Evolutionary conservation across 495 filamentous ascomycete species (phyloP), one percentile per base, ranked within the genome.

Genomic region (Neurospora sp.): DNA sequence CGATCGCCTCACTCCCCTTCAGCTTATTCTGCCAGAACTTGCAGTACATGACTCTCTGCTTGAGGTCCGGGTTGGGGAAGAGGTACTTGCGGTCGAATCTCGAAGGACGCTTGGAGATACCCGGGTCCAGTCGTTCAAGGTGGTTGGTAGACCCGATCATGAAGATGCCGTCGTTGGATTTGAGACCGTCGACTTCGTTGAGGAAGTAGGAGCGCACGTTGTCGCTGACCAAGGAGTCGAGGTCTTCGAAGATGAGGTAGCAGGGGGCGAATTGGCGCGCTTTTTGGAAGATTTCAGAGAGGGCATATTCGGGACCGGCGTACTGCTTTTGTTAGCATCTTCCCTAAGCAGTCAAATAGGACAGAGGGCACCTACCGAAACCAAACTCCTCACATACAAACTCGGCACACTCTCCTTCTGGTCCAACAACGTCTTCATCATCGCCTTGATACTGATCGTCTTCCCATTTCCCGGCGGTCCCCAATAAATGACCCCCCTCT

Each of bases 141-240:
- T 91, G 85, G 75, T 91, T 91, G 14, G 90, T 91, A 71, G 82
- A 88, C 8, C 87, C 89, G 40, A 91, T 80, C 80, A 91, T 90
- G 74, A 91, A 82, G 72, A 91, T 89, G 42, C 89, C 89, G 76
- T 91, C 86, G 74, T 91, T 91, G 73, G 82, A 85, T 74, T 88
- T 89, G 27, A 93, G 80, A 0, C 91, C 91, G 73, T 92, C 90
- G 4, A 92, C 85, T 74, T 92, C 89, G 76, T 92, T 92, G 69
- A 93, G 83, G 76, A 93, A 92, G 80, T 90, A 92, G 71, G 83
- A 86, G 14, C 89, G 80, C 27, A 88, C 85, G 10, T 71, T 73
- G 59, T 84, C 82, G 3, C 80, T 83, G 12, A 91, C 85, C 16
- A 91, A 79, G 41, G 85, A 89, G 75, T 92, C 90, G 31, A 92